Evolutionary conservation across 2,329 filamentous ascomycete species (phyloP).

Genomic region (Botrytis medusae): DNA sequence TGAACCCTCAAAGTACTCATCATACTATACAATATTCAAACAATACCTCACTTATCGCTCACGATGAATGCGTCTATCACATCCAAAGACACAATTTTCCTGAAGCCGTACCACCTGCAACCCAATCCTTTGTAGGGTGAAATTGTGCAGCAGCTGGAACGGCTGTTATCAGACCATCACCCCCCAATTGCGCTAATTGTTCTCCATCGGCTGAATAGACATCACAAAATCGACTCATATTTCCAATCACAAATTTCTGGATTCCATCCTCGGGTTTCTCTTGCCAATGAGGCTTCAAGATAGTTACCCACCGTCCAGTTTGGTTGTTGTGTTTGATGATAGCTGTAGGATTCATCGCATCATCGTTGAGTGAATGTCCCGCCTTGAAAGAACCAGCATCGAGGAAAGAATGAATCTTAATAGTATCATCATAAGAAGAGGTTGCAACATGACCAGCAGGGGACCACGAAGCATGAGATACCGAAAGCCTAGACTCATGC

Average conservation of each 20-base stretch:
- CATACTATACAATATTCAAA: constrained; percentile 7
- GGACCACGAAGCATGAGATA: constrained; percentile 92
- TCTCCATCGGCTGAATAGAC: constrained; percentile 80
- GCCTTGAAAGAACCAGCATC: constrained; percentile 58
- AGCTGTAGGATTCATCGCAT: constrained; percentile 67
- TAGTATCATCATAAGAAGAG: constrained; percentile 88
- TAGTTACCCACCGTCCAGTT: constrained; percentile 91
- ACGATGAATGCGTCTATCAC: constrained; percentile 44
- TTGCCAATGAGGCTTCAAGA: constrained; percentile 84
- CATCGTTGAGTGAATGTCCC: constrained; percentile 56
- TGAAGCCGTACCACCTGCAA: constrained; percentile 86
- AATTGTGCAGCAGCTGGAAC: constrained; percentile 92
- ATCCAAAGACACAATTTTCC: constrained; percentile 93
- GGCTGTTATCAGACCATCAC: constrained; percentile 80
- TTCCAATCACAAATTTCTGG: constrained; percentile 87
- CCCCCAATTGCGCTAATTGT: constrained; percentile 83
- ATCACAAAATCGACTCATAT: constrained; percentile 97
- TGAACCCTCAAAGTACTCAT: neutral
- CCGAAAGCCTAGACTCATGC: constrained; percentile 78
- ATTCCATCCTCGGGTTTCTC: constrained; percentile 72
- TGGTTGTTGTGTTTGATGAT: constrained; percentile 88
- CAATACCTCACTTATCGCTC: neutral
- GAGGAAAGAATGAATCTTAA: constrained; percentile 86
- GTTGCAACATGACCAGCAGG: constrained; percentile 83
- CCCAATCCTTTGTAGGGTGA: constrained; percentile 85